Evolutionary conservation across 2,329 filamentous ascomycete genomes (phyloP).

Genomic region (Emergomyces africanus): DNA sequence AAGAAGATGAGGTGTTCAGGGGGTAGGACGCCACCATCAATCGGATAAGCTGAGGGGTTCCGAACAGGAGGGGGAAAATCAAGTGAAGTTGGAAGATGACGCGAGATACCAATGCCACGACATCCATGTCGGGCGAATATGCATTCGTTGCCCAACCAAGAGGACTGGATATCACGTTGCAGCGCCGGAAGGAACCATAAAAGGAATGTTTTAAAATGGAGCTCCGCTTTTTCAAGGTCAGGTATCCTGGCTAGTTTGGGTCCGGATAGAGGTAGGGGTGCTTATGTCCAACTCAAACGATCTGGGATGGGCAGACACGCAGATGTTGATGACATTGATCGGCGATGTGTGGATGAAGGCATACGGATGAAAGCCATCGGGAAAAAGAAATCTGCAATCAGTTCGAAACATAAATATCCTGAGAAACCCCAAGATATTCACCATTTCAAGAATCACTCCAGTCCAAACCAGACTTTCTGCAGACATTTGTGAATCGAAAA

Average conservation of each 20-base stretch:
- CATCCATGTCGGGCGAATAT: conserved; percentile 20
- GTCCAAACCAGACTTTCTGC: conserved; percentile 20
- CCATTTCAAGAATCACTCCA: conserved; percentile 17
- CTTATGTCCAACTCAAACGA: not conserved
- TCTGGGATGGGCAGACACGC: conserved; percentile 12
- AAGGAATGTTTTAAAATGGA: conserved; percentile 8
- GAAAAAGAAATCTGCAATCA: conserved; percentile 9
- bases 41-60: conserved; percentile 1
- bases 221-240: conserved; percentile 22
- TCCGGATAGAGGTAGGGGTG: not conserved
- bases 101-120: conserved; percentile 23
- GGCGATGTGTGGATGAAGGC: not conserved
- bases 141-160: conserved; percentile 25
- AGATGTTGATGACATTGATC: conserved; percentile 27
- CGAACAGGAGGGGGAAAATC: conserved; percentile 9
- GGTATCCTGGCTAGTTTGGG: conserved; percentile 22
- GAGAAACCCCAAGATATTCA: conserved; percentile 17
- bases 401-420: conserved; percentile 30
- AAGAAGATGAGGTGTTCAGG: conserved; percentile 1
- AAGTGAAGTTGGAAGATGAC: conserved; percentile 13
- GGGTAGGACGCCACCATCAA: conserved; percentile 10
- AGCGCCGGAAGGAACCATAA: not conserved
- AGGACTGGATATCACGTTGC: conserved; percentile 10
- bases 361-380: conserved; percentile 6
- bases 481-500: conserved; percentile 14